A percentile compares a stretch with the other conserved stretches of the same genome.
Conservation (phyloP, 495 filamentous ascomycete species). For the Immersiella caudata region DNA sequence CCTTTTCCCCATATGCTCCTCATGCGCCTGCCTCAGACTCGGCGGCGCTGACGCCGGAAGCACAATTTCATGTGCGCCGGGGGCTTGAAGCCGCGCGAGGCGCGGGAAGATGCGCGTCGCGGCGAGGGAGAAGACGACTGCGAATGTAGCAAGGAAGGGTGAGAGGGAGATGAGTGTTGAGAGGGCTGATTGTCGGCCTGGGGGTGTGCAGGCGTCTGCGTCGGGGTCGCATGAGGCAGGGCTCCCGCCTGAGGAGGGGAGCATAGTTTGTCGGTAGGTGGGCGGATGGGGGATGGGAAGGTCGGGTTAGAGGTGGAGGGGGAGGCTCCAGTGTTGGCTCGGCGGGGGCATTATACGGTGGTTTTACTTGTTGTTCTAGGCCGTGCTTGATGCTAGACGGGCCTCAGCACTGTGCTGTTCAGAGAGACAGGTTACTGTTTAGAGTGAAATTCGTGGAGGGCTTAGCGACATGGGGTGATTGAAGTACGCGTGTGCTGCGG, state of each 20-base stretch:
- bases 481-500: background rate
- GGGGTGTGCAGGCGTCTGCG: conserved; percentile 39
- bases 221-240: conserved; percentile 30
- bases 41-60: conserved; percentile 56
- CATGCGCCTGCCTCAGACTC: conserved; percentile 52
- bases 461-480: background rate
- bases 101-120: conserved; percentile 66
- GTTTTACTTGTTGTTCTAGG: background rate
- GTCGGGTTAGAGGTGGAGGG: background rate
- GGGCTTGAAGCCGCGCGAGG: conserved; percentile 56
- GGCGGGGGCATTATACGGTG: conserved; percentile 7
- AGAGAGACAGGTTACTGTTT: background rate
- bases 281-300: background rate
- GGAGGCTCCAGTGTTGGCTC: background rate
- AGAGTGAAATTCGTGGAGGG: background rate
- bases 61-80: conserved; percentile 50
- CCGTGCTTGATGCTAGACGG: background rate
- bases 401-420: too few species aligned
- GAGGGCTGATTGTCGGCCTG: conserved; percentile 32
- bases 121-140: conserved; percentile 56
- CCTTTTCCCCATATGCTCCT: conserved; percentile 50
- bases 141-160: conserved; percentile 64
- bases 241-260: background rate
- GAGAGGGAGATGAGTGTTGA: conserved; percentile 41
- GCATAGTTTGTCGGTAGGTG: too few species aligned